These are phyloP conservation scores for Trichoderma endophyticum DNA, from an alignment of 2,329 filamentous ascomycete species.

Conservation along the genomic window DNA sequence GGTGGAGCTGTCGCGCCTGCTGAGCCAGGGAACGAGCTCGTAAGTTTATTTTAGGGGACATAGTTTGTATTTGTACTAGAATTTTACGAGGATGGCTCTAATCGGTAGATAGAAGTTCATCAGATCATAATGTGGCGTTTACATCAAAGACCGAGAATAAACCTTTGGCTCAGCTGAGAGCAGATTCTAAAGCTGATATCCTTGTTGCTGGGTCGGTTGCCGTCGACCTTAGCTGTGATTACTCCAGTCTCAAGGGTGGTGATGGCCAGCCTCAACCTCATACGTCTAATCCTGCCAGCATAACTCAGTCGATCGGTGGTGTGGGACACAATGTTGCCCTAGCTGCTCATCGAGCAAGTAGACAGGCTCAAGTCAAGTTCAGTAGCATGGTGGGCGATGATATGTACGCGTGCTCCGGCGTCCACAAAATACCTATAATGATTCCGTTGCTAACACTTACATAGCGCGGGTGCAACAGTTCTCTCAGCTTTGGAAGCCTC, in stretches of 20 bases:
- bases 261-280: constrained; percentile 52
- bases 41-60: constrained; percentile 31
- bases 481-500: constrained; percentile 61
- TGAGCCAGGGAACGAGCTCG: constrained; percentile 33
- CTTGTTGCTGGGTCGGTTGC: constrained; percentile 89
- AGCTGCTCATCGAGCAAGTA: constrained; percentile 69
- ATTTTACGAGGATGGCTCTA: constrained; percentile 31
- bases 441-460: neutral
- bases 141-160: constrained; percentile 16
- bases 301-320: constrained; percentile 81
- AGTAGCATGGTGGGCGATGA: constrained; percentile 83
- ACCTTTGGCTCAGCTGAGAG: constrained; percentile 17
- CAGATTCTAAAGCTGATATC: constrained; percentile 54
- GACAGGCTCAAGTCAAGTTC: constrained; percentile 60
- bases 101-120: constrained; percentile 35
- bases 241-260: constrained; percentile 34
- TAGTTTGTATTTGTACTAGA: constrained; percentile 15
- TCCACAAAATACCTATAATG: neutral
- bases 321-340: constrained; percentile 90
- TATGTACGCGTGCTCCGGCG: constrained; percentile 43
- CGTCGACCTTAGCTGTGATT: constrained; percentile 84
- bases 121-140: constrained; percentile 19
- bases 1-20: constrained; percentile 48
- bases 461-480: constrained; percentile 68
- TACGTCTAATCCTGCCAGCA: constrained; percentile 82